Base-by-base conservation (phyloP, 371 early-diverging fungal species). In the Zychaea mexicana region DNA sequence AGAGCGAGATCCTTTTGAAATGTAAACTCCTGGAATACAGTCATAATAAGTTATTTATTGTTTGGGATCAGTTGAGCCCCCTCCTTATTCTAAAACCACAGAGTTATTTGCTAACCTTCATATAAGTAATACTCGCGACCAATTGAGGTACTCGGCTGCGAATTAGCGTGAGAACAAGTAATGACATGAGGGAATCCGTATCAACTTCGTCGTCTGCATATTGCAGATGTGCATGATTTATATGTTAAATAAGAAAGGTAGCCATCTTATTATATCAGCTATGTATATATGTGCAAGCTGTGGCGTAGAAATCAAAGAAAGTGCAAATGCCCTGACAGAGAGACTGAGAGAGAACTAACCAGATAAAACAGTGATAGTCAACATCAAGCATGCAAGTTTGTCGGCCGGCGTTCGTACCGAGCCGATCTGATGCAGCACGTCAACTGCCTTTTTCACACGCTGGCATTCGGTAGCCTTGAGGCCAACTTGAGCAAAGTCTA, bases 401-500 rank as follows among this genome's bases (percentile, higher is more conserved):
- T 85, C 84, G 12, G 70, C 66, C 2, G 86, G 86, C 2, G 84
- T 86, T 9, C 86, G 71, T 32, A 72, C 71, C 5, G 83, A 69
- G 1, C 84, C 86, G 45, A 86, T 74, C 8, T 74, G 73, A 33
- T 79, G 78, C 55, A 86, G 78, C 22, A 74, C 69, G n/a, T 68
- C 69, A 28, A 82, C 68, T 1, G 83, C 86, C 26, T 62, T 59
- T 17, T 63, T 49, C 5, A 84, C 77, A 10, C 77, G 63, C 28
- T 55, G 60, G 39, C 76, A 62, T n/a, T 64, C 67, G 28, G 31
- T 46, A 1, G 55, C 45, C 0, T 80, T 79, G 24, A 84, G 60
- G 4, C 80, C 85, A 2, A 86, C 76, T 55, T 86, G 86, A 12
- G 72, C 70, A 26, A 83, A 72, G 62, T 86, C 86, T 52, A 86